phyloP scores from a whole-genome alignment of 1,139 yeast species.

The Petasospora rhodanensis region DNA sequence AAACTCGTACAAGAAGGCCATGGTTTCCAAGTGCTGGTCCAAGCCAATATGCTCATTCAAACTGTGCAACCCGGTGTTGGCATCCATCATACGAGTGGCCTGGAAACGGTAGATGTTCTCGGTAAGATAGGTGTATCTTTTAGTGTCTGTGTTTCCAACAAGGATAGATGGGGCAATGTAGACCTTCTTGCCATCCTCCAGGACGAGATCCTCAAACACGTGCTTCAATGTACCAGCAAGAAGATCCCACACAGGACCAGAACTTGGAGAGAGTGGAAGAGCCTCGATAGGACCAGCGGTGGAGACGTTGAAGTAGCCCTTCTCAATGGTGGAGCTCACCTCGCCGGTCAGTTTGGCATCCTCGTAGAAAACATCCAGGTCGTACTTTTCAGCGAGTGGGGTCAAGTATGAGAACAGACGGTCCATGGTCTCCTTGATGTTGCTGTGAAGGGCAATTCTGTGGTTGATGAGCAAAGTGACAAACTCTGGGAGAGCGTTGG shows the following conservation, averaged over 20 bases:
- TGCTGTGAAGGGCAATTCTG: constrained; percentile 47
- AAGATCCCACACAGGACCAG: constrained; percentile 42
- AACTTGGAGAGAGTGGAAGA: constrained; percentile 40
- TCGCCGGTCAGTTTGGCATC: no score
- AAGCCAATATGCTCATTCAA: constrained; percentile 47
- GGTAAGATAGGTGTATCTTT: constrained; percentile 54
- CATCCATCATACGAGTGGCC: constrained; percentile 11
- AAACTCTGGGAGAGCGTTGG: constrained; percentile 68
- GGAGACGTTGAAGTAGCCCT: constrained; percentile 12
- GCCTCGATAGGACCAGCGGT: constrained; percentile 11
- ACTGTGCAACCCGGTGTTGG: constrained; percentile 46
- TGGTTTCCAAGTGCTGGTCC: constrained; percentile 45
- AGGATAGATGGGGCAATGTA: constrained; percentile 32
- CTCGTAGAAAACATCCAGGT: constrained; percentile 33
- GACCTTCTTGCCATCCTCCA: background rate
- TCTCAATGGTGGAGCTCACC: no score
- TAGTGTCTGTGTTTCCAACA: constrained; percentile 64
- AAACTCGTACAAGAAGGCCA: constrained; percentile 49
- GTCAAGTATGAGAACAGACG: constrained; percentile 7
- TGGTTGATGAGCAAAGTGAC: constrained; percentile 51
- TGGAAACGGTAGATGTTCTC: constrained; percentile 48
- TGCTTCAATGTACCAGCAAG: constrained; percentile 55
- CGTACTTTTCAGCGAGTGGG: constrained; percentile 13
- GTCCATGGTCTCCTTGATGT: constrained; percentile 28
- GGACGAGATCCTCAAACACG: constrained; percentile 42